Conservation (phyloP, 306 rosid genomes). For the Fragaria vesca region DNA sequence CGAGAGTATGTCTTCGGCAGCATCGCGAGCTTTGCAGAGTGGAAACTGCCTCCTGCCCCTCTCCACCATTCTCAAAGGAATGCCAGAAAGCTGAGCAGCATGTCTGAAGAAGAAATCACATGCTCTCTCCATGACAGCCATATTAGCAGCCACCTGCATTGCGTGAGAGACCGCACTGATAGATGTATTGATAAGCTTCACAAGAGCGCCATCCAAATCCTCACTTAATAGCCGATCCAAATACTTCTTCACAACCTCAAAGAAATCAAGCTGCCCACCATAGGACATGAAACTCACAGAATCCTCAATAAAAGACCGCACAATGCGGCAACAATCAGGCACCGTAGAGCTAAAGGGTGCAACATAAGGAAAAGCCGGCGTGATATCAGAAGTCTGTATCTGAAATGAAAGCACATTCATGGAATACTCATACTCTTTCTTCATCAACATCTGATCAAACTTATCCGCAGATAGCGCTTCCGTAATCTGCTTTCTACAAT, state of each 20-base stretch:
- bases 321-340: conserved; percentile 97
- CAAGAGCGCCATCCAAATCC: conserved; percentile 73
- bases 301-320: conserved; percentile 93
- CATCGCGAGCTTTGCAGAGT: conserved; percentile 80
- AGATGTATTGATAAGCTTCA: conserved; percentile 75
- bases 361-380: conserved; percentile 87
- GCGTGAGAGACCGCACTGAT: conserved; percentile 86
- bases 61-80: conserved; percentile 90
- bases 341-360: conserved; percentile 93
- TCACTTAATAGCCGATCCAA: conserved; percentile 79
- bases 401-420: conserved; percentile 99
- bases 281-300: conserved; percentile 97
- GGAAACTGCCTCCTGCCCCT: conserved; percentile 93
- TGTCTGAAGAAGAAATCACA: conserved; percentile 97
- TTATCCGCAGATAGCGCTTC: conserved; percentile 87
- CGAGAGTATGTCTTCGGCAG: conserved; percentile 56
- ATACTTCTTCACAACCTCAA: conserved; percentile 87
- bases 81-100: conserved; percentile 96
- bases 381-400: conserved; percentile 75
- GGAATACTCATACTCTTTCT: conserved; percentile 92
- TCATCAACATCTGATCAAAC: conserved; percentile 97
- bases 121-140: conserved; percentile 94
- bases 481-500: conserved; percentile 85
- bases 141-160: conserved; percentile 96
- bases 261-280: conserved; percentile 96